Percentiles rank a stretch among this genome's conserved stretches.
Conservation (phyloP, 2,329 filamentous ascomycete species). For the Xylariaceae sp. region DNA sequence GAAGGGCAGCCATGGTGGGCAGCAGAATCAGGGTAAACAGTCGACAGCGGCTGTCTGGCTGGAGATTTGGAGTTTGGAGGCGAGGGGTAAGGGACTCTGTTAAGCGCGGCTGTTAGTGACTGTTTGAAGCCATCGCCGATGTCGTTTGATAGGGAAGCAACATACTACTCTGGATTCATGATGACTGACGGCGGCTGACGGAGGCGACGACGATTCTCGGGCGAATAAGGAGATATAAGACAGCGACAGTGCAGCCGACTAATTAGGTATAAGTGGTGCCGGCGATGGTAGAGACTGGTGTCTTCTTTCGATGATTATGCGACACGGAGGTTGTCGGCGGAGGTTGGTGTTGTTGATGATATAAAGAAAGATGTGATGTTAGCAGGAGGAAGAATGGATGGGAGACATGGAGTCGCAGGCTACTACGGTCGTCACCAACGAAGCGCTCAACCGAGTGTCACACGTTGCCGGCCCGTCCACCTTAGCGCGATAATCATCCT, state of each 20-base stretch:
- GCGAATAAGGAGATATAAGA: slow-evolving; percentile 10
- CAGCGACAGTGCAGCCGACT: slow-evolving; percentile 8
- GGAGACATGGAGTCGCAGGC: not conserved
- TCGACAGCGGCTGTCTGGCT: no score
- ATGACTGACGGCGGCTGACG: slow-evolving; percentile 39
- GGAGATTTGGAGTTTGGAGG: slow-evolving; percentile 1
- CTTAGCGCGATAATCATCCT: no score
- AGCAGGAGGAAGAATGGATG: slow-evolving; percentile 6
- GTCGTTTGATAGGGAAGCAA: slow-evolving; percentile 30
- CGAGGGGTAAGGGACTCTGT: slow-evolving; percentile 24
- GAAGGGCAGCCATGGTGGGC: no score
- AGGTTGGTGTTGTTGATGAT: slow-evolving; percentile 5
- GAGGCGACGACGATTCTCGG: slow-evolving; percentile 12
- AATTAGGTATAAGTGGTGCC: slow-evolving; percentile 12
- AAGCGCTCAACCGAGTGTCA: no score
- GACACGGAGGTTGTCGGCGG: not conserved
- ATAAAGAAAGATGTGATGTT: not conserved
- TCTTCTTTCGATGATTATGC: no score
- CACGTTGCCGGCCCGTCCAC: no score
- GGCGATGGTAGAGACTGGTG: not conserved
- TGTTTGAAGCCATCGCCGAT: slow-evolving; percentile 10
- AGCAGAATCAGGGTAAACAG: no score
- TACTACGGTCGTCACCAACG: slow-evolving; percentile 9
- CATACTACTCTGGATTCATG: slow-evolving; percentile 94
- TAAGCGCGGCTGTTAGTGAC: slow-evolving; percentile 11